These are phyloP conservation scores for Kuraishia capsulata DNA, from an alignment of 805 yeast genomes.

Conservation along the genomic window DNA sequence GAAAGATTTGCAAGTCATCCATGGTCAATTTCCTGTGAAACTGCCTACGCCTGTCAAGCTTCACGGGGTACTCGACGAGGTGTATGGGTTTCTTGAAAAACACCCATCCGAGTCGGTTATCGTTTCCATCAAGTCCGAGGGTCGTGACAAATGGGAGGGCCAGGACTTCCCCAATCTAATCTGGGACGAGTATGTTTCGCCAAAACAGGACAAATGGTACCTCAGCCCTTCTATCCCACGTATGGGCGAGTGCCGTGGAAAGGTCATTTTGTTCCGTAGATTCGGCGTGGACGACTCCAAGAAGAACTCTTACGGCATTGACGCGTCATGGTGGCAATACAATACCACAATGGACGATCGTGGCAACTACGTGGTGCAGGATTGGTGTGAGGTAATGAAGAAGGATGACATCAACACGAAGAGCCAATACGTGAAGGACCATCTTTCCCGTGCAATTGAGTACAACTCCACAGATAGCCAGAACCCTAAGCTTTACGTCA, in stretches of 20 bases:
- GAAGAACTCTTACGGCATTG: conserved; percentile 44
- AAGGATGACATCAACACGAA: conserved; percentile 48
- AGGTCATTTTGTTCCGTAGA: conserved; percentile 56
- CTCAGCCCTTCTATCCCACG: conserved; percentile 46
- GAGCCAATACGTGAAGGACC: conserved; percentile 44
- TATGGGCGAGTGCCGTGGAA: conserved; percentile 58
- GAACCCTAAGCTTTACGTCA: conserved; percentile 52
- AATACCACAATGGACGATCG: conserved; percentile 60
- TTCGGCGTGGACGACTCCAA: conserved; percentile 49
- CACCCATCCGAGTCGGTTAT: conserved; percentile 54
- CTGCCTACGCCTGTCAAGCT: conserved; percentile 30
- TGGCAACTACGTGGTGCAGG: conserved; percentile 58
- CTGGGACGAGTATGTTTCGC: conserved; percentile 46
- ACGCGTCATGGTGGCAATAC: conserved; percentile 59
- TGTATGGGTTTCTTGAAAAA: conserved; percentile 44
- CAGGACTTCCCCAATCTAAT: conserved; percentile 60
- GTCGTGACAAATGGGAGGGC: conserved; percentile 53
- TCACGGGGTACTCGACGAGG: conserved; percentile 40
- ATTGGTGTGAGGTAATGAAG: conserved; percentile 55
- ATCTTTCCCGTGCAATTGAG: conserved; percentile 42
- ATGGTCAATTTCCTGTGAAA: conserved; percentile 56
- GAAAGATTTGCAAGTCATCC: conserved; percentile 56
- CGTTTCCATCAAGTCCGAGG: conserved; percentile 68
- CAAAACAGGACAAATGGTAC: conserved; percentile 49
- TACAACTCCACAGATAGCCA: conserved; percentile 34